Conservation (phyloP, 495 filamentous ascomycete species). For the Staphylotrichum tortipilum region DNA sequence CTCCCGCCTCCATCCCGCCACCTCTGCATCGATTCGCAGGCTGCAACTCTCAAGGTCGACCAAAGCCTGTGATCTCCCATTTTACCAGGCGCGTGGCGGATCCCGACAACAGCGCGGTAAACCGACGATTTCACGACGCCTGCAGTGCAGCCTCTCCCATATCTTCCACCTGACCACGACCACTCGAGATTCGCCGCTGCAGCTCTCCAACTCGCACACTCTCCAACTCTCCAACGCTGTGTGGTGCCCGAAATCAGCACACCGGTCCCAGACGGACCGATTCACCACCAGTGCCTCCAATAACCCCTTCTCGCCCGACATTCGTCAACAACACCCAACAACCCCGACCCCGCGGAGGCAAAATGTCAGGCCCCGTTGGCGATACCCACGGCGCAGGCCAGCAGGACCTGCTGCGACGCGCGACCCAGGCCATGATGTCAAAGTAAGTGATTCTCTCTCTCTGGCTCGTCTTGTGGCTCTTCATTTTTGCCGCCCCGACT, state of each 20-base stretch:
- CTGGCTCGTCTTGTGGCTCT: no score
- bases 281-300: neutral
- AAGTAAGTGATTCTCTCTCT: constrained; percentile 40
- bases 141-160: no score
- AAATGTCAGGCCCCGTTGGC: constrained; percentile 26
- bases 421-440: constrained; percentile 51
- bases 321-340: no score
- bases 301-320: constrained; percentile 12
- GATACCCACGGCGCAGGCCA: constrained; percentile 23
- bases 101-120: no score
- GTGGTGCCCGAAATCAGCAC: neutral
- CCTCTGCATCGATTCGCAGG: no score
- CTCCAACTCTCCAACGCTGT: no score
- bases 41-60: no score
- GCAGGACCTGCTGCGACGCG: constrained; percentile 45
- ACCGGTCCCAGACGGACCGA: constrained; percentile 6
- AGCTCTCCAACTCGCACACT: no score
- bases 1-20: no score
- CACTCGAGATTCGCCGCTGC: neutral
- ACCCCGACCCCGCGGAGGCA: constrained; percentile 15
- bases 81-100: neutral
- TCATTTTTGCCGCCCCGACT: no score
- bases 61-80: neutral
- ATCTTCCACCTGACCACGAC: no score
- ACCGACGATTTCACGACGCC: no score